Evolutionary conservation across 75 land plant species (phyloP).

Genomic region (Gnetum montanum): DNA sequence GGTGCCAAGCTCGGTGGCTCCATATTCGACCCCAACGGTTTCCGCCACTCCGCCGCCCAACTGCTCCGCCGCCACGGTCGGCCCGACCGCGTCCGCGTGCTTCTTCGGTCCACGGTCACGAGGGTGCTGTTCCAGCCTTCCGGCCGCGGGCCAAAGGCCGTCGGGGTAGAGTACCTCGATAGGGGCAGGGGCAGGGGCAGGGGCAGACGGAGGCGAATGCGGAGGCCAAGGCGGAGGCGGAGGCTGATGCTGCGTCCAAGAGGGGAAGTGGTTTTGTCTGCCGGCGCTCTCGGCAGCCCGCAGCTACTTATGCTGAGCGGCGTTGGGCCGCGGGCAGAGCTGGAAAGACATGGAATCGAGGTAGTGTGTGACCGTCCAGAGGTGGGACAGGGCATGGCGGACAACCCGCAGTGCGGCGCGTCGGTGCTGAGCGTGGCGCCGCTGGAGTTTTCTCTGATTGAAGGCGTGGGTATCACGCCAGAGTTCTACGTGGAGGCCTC

Average conservation of each 20-base stretch:
- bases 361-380: conserved; percentile 21
- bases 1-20: conserved; percentile 78
- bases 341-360: conserved; percentile 31
- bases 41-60: conserved; percentile 77
- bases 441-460: conserved; percentile 51
- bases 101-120: conserved; percentile 56
- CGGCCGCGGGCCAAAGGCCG: conserved; percentile 1
- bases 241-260: conserved; percentile 9
- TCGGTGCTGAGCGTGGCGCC: conserved; percentile 54
- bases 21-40: conserved; percentile 55
- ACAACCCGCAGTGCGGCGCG: conserved; percentile 74
- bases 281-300: conserved; percentile 82
- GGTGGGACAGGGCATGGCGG: conserved; percentile 80
- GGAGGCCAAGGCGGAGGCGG: no score
- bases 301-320: conserved; percentile 85
- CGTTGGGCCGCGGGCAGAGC: conserved; percentile 52
- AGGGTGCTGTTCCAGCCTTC: conserved; percentile 28
- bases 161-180: conserved; percentile 36
- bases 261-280: conserved; percentile 54
- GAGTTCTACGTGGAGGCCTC: conserved; percentile 43
- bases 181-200: no score
- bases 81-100: conserved; percentile 36
- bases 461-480: conserved; percentile 73
- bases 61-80: conserved; percentile 50
- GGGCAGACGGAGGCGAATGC: conserved; percentile 44